These are phyloP conservation scores for Eudorina sp. DNA, from an alignment of 139 green algal species.

Conservation along the genomic window DNA sequence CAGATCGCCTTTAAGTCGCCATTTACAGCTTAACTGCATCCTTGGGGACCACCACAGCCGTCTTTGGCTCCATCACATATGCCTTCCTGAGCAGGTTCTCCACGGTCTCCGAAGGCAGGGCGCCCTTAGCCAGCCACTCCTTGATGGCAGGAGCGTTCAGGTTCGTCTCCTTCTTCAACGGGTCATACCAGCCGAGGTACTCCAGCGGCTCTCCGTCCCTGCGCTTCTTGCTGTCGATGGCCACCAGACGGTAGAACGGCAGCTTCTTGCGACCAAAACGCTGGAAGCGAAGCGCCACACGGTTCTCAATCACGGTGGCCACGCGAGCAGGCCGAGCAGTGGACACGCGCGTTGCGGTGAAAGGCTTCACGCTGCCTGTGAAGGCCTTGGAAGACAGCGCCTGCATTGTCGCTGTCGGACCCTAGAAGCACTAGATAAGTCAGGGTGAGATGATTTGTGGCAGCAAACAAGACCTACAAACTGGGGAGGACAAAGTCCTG, in stretches of 20 bases:
- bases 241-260: slow-evolving; percentile 93
- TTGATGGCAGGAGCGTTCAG: slow-evolving; percentile 96
- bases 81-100: slow-evolving; percentile 84
- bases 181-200: slow-evolving; percentile 92
- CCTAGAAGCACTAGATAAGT: neutral
- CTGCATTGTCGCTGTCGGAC: slow-evolving; percentile 54
- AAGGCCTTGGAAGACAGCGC: slow-evolving; percentile 47
- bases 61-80: slow-evolving; percentile 44
- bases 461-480: neutral
- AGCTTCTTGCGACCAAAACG: slow-evolving; percentile 90
- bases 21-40: slow-evolving; percentile 47
- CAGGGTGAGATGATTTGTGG: neutral
- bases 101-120: slow-evolving; percentile 91
- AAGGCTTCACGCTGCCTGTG: slow-evolving; percentile 54
- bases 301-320: slow-evolving; percentile 75
- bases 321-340: slow-evolving; percentile 42
- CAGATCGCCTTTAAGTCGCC: neutral
- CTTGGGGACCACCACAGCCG: slow-evolving; percentile 38
- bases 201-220: slow-evolving; percentile 90
- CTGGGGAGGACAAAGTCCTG: neutral
- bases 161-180: slow-evolving; percentile 91
- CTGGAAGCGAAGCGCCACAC: slow-evolving; percentile 90
- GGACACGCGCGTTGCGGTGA: slow-evolving; percentile 41
- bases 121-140: slow-evolving; percentile 91
- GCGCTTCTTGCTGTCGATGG: slow-evolving; percentile 87